phyloP scores from a whole-genome alignment of 306 rosid genomes.

The Malus sylvestris region DNA sequence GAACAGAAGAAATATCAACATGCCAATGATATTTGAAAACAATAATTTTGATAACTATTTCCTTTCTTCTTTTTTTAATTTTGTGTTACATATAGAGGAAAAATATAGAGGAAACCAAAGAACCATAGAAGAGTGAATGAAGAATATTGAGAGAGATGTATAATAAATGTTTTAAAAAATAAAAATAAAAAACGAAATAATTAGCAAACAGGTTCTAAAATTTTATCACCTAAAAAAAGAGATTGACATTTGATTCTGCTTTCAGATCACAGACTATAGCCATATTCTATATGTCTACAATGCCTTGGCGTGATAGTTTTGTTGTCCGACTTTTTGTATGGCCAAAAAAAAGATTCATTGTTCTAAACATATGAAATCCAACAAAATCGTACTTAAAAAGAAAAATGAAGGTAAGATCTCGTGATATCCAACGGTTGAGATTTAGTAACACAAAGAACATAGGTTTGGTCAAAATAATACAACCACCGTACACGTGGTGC shows the following conservation, averaged over 20 bases:
- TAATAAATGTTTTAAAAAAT: too few relatives aligned
- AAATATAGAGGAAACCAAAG: neutral
- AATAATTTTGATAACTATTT: neutral
- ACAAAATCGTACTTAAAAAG: neutral
- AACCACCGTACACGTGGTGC: neutral
- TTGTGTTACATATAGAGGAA: neutral
- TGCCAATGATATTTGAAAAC: too few relatives aligned
- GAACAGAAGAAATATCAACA: too few relatives aligned
- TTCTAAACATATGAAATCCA: neutral
- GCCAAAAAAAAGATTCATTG: neutral
- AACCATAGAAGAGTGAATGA: too few relatives aligned
- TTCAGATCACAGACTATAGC: neutral
- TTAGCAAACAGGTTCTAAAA: too few relatives aligned
- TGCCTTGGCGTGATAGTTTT: slow-evolving; percentile 4
- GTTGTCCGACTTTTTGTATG: neutral
- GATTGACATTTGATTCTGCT: too few relatives aligned
- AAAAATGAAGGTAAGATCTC: neutral
- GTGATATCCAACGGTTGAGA: neutral
- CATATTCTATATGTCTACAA: neutral
- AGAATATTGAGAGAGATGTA: too few relatives aligned
- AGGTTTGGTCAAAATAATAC: slow-evolving; percentile 12
- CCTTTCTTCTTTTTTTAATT: too few relatives aligned
- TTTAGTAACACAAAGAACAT: neutral
- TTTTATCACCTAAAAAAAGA: too few relatives aligned
- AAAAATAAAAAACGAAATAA: too few relatives aligned